Base-by-base conservation (phyloP, 495 filamentous ascomycete genomes). In the Astrothelium macrocarpum region DNA sequence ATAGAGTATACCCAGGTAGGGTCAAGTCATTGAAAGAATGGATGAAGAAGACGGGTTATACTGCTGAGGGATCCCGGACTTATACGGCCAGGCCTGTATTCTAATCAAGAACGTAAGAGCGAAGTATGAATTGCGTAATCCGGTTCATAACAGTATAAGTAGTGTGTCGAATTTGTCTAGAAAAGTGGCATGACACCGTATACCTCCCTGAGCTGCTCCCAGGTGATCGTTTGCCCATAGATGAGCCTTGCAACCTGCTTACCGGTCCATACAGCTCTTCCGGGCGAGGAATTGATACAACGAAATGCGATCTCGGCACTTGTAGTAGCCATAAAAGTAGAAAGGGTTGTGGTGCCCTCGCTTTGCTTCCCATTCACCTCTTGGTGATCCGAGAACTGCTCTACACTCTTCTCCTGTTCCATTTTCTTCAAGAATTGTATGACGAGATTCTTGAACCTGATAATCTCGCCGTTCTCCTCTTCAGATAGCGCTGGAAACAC, bases 371-470 rank as follows among this genome's bases (percentile, higher is more conserved):
- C 5, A 7, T 42, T 42, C 36, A 42, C 36, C 36, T 7, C 36
- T 16, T 42, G 36, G 7, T 42, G 36, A 42, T 42, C 36, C 16
- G 36, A 42, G 16, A 16, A 5, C 16, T 5, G 16, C 16, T 5
- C 5, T 42, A 16, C 36, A 5, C 36, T 42, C 36, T 42, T 42
- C 7, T 42, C 36, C 7, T 16, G 5, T 16, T 42, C 36, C 36
- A 42, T 5, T 42, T 42, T 16, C 36, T 42, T 42, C 7, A 42
- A 25, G 43, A 49, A 62, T 14, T 62, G 60, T 62, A 62, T 62
- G 26, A 62, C 60, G 34, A 62, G 60, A 4, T 36, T 62, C 60
- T 62, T 62, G 16, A 62, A 45, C 60, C 43, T 32, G 34, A 42
- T 20, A 16, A 42, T 16, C 18, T 36, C 39, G 26, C 61, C 39